These are phyloP conservation scores for Rhazya stricta DNA, from an alignment of 257 asterid genomes.

Conservation along the genomic window DNA sequence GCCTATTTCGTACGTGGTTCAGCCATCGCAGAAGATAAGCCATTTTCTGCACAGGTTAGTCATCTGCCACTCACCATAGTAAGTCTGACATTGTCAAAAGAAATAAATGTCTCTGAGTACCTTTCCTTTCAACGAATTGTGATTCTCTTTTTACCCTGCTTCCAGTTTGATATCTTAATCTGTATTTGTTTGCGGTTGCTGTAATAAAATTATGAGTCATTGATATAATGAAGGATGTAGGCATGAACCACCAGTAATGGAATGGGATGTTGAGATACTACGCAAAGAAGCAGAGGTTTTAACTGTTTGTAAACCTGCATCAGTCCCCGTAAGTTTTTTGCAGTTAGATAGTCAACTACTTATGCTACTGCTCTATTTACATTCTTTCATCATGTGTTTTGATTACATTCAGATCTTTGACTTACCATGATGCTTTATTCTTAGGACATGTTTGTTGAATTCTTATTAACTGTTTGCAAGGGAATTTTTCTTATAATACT, in stretches of 20 bases:
- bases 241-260: constrained; percentile 99
- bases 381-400: not conserved
- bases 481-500: not conserved
- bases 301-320: constrained; percentile 88
- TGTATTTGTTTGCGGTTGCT: constrained; percentile 5
- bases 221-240: constrained; percentile 66
- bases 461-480: not conserved
- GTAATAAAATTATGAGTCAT: constrained; percentile 28
- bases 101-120: not conserved
- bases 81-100: not conserved
- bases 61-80: not conserved
- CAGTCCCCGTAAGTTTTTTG: constrained; percentile 80
- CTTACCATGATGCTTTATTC: not conserved
- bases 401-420: not conserved
- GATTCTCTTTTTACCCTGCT: not conserved
- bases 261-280: constrained; percentile 67
- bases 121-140: not conserved
- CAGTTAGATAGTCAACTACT: constrained; percentile 4
- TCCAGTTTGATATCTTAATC: not conserved
- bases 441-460: not conserved
- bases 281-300: constrained; percentile 68
- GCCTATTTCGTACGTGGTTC: constrained; percentile 60
- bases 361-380: not conserved
- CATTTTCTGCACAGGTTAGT: constrained; percentile 89
- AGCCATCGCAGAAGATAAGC: constrained; percentile 81